Evolutionary conservation across 805 yeast species (phyloP), one percentile per base, ranked within the genome.

Genomic region (Brettanomyces naardenensis): DNA sequence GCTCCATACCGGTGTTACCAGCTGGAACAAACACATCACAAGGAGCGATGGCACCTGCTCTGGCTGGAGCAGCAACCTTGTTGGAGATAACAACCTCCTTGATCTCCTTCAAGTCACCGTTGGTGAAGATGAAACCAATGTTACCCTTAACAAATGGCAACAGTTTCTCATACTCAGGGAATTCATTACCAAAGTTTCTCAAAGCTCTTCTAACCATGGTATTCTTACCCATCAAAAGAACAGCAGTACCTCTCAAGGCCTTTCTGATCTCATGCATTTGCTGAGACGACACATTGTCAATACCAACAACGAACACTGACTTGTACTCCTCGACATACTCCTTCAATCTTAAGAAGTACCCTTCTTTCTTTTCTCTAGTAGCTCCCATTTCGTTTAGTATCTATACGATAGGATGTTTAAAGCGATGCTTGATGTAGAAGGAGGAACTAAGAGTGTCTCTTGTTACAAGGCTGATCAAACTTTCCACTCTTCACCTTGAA

Each of bases 1-100:
- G 99, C 78, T 92, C 98, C 95, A 92, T 89, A 84, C 97, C 97
- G 59, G 99, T 92, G 95, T 92, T 92, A 72, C 95, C 94, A 61
- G 97, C 97, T 67, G 95, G 95, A 57, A 92, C 83, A 82, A 80
- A 87, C 63, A 92, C 97, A 65, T 90, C 97, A 68, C 69, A 82
- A 69, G 97, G 97, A 62, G 99, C 97, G 65, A 87, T 66, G 64
- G 97, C 97, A 87, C 98, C 98, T 52, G 98, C 94, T 76, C 89
- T 89, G 64, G 99, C 99, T 72, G 99, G 99, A 63, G 99, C 99
- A 66, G 96, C 96, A 67, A 92, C 97, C 73, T 83, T 89, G 89
- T 92, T 92, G 61, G 83, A 68, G 56, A 83, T 62, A 60, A 92
- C 75, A 49, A 71, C 75, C 53, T 89, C 96, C 78, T 96, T 90